Evolutionary conservation across 2,329 filamentous ascomycete species (phyloP).

Genomic region (Aureobasidium pullulans): DNA sequence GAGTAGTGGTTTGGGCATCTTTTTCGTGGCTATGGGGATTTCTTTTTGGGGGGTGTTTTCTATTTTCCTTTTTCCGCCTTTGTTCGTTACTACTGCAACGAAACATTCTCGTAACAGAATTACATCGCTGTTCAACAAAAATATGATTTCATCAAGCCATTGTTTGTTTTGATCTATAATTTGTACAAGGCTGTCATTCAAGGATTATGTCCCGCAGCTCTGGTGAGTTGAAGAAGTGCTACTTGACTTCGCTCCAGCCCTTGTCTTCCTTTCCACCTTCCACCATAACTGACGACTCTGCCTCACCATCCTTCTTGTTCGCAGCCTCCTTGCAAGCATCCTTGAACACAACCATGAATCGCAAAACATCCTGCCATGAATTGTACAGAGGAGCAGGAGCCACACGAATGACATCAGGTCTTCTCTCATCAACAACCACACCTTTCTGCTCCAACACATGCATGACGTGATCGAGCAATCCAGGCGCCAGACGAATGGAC

Average conservation of each 20-base stretch:
- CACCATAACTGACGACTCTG: conserved; percentile 20
- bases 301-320: not conserved
- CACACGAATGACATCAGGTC: conserved; percentile 76
- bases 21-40: no score
- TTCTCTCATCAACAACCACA: conserved; percentile 74
- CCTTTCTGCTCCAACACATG: conserved; percentile 57
- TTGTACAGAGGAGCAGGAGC: conserved; percentile 83
- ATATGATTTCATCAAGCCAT: no score
- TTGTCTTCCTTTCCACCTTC: conserved; percentile 23
- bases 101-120: not conserved
- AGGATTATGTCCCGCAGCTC: no score
- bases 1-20: no score
- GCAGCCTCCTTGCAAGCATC: conserved; percentile 33
- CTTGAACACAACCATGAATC: conserved; percentile 50
- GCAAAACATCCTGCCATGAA: conserved; percentile 63
- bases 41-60: not conserved
- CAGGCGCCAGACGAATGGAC: conserved; percentile 61
- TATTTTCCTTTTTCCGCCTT: not conserved
- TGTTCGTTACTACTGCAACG: not conserved
- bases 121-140: no score
- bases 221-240: not conserved
- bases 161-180: no score
- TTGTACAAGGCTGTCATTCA: no score
- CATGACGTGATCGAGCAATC: conserved; percentile 62
- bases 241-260: conserved; percentile 28